Base-by-base conservation (phyloP, 352 stramenopile species). In the Peronospora belbahrii region DNA sequence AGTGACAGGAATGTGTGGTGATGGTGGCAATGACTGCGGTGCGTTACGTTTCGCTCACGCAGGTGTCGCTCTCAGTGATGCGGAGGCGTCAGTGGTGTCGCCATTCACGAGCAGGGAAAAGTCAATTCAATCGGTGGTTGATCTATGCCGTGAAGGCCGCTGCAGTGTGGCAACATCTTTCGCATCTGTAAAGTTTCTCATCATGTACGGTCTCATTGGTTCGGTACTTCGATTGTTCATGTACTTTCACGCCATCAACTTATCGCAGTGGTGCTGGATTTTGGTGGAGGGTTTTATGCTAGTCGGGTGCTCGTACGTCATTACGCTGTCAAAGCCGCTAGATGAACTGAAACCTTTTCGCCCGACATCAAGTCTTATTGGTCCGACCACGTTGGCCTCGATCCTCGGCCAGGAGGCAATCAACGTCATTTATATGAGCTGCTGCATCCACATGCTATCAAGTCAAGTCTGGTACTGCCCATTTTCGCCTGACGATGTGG, bases 11-110 rank as follows among this genome's bases (percentile, higher is more conserved):
- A 93, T 93, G 82, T 90, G 79, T 25, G 82, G 82, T 33, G 82
- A 93, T 37, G 82, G 82, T 31, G 85, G 85, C 9, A 97, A 97
- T 53, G 88, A 97, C 48, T 96, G 85, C 50, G 88, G 88, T 45
- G 87, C 87, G 20, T 59, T 97, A 10, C 88, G 87, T 56, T 83
- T 90, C 22, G 87, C 88, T 10, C 87, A 96, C 65, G 83, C 95
- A 13, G 87, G 87, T 35, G 70, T 97, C 24, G 87, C 89, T 10
- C 64, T 97, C 15, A 96, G 83, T 34, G 78, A 94, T 46, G 72
- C 84, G 0, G 86, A 97, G 40, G 86, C 89, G 30, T 90, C 72
- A 30, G 69, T 95, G 1, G 83, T 95, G 47, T 78, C 83, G 38
- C 83, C 84, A 24, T 96, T 97, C 62, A 96, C 84, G n/a, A 94